phyloP scores from a whole-genome alignment of 306 rosid genomes.

The Cucurbita ficifolia region DNA sequence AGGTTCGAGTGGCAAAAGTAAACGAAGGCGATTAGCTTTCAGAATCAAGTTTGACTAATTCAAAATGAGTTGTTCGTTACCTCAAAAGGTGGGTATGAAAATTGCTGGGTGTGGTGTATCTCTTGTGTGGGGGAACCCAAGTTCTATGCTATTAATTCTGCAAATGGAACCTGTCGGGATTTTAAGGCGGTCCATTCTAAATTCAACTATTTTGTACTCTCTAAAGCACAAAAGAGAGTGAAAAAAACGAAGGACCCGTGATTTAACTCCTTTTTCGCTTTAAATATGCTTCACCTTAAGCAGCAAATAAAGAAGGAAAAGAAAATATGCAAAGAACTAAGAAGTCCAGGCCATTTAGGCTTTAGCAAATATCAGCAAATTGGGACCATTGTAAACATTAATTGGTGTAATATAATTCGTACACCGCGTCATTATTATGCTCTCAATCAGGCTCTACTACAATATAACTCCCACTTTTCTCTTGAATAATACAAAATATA shows the following conservation, averaged over 20 bases:
- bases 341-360: background rate
- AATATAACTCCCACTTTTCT: too few relatives aligned
- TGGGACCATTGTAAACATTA: background rate
- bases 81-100: background rate
- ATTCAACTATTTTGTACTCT: background rate
- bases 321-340: too few relatives aligned
- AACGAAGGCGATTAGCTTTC: background rate
- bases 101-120: background rate
- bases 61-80: background rate
- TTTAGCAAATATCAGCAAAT: background rate
- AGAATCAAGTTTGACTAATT: background rate
- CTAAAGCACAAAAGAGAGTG: background rate
- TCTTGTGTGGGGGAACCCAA: background rate
- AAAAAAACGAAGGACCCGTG: conserved; percentile 5
- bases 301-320: background rate
- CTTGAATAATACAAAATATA: too few relatives aligned
- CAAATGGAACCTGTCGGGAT: background rate
- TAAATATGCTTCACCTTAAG: background rate
- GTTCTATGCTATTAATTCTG: background rate
- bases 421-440: background rate
- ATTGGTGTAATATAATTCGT: background rate
- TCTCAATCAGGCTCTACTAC: too few relatives aligned
- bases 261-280: conserved; percentile 2
- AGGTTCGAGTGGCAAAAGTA: background rate
- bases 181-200: background rate